A percentile compares a stretch with the other conserved stretches of the same genome.
phyloP scores from a whole-genome alignment of 2,329 filamentous ascomycete genomes.

The Alternaria sp. region DNA sequence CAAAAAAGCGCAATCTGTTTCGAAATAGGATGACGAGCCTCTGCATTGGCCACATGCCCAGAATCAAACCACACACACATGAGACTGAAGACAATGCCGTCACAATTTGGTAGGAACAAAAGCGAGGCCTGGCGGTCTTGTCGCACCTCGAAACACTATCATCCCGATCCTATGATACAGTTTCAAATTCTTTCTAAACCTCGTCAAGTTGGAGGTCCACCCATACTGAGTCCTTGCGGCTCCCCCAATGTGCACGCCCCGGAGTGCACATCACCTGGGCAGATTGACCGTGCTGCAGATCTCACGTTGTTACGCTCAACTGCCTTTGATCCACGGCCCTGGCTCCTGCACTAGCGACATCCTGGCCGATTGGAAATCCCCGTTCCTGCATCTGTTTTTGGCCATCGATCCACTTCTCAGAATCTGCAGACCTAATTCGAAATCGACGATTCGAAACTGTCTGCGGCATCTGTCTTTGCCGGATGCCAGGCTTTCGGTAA shows the following conservation, averaged over 20 bases:
- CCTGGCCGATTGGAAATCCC: slow-evolving; percentile 12
- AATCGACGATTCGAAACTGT: slow-evolving; percentile 22
- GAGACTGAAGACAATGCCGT: neutral
- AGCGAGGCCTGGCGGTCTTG: neutral
- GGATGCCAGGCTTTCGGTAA: slow-evolving; percentile 22
- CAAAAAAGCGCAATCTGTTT: neutral
- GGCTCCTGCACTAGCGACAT: slow-evolving; percentile 18
- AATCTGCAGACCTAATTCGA: slow-evolving; percentile 7
- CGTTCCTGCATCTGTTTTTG: neutral
- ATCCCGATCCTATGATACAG: neutral
- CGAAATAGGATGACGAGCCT: neutral
- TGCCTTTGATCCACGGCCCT: slow-evolving; percentile 25
- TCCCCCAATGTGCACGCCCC: neutral
- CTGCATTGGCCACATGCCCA: neutral
- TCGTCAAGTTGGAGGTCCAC: neutral
- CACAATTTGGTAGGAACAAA: neutral
- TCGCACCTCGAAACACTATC: neutral
- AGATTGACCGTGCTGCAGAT: neutral
- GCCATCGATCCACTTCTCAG: slow-evolving; percentile 3
- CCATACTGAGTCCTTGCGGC: neutral
- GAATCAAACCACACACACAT: neutral
- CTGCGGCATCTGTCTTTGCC: slow-evolving; percentile 30
- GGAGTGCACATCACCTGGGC: neutral
- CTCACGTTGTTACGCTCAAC: neutral
- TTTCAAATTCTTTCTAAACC: neutral